Base-by-base conservation (phyloP, 495 filamentous ascomycete species). In the Xylaria venustula region DNA sequence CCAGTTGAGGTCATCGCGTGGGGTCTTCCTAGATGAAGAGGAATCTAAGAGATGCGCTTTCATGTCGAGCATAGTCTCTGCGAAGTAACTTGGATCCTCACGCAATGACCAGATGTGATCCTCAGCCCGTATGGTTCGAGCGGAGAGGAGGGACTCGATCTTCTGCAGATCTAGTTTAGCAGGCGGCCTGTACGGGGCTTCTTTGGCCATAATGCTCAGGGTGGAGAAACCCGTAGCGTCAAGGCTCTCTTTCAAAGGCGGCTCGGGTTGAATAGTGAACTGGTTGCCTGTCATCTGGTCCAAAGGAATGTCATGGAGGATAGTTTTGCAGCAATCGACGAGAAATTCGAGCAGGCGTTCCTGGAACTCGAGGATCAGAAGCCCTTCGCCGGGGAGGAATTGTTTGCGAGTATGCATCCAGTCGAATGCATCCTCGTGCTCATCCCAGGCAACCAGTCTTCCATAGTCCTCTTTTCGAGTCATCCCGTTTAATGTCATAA, bases 1-100 rank as follows among this genome's bases (percentile, higher is more conserved):
- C 65, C 66, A 61, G 1, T 64, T 32, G 15, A 50, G 11, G 1
- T 48, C 41, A 1, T 34, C 17, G 22, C 32, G 41, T 30, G 63
- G 63, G 7, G 51, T 65, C 36, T 58, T 47, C 1, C 75, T 45
- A 1, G 58, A 32, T 7, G 73, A 73, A 64, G 79, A 71, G 1
- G 40, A 19, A 1, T 82, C 78, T 14, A 64, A 60, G 0, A 74
- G 64, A 63, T 86, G 82, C 22, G 84, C 84, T 30, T 67, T 72
- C 7, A 44, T 54, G 1, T 82, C 77, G 6, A 59, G 50, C 0
- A 84, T 14, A 14, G 62, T 45, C 9, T 75, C 69, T 7, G 67
- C 64, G 54, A 86, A 86, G 63, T 85, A 87, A 2, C 58, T 69
- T 0, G 84, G 82, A 65, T 88, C 83, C 56, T 87, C 84, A 12